Evolutionary conservation across 2,329 filamentous ascomycete genomes (phyloP), one percentile per base, ranked within the genome.

Genomic region (Fusarium pseudograminearum): DNA sequence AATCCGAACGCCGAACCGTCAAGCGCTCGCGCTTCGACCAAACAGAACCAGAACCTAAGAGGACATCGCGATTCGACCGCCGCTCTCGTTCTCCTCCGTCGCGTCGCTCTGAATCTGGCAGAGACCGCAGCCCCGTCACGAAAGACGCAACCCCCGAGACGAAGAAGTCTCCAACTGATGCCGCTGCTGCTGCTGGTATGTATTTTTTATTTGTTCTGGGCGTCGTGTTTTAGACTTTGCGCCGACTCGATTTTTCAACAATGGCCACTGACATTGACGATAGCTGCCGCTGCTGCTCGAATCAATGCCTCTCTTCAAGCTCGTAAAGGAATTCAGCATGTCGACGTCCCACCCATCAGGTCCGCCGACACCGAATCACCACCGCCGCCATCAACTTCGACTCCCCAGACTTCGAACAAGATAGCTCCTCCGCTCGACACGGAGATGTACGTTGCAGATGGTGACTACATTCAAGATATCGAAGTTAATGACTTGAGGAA

Each of bases 401-500:
- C 76, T 22, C 66, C 74, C 4, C 76, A 75, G 61, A 71, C 70
- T 47, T 78, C 81, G 42, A 69, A 73, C 30, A 70, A 73, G 55
- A 71, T 77, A 22, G 80, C 82, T 22, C 84, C 85, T 41, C 89
- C 89, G 65, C 86, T 97, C 79, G 93, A 95, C 76, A 90, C 91
- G 75, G 93, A 97, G 76, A 92, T 97, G 79, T 98, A 98, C 78
- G 92, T 97, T 74, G 92, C 94, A 67, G 96, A 98, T 79, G 96
- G 96, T 76, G 96, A 99, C 82, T 98, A 93, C 80, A 98, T 99
- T 83, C 96, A 97, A 81, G 96, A 99, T 78, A 97, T 99, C 77
- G 96, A 98, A 84, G 93, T 99, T 84, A 99, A 99, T 81, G 95
- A 98, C 81, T 83, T 98, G 77, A 91, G 95, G 71, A 99, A 98